Evolutionary conservation across 805 yeast genomes (phyloP), one percentile per base, ranked within the genome.

Genomic region (Pichia heedii): DNA sequence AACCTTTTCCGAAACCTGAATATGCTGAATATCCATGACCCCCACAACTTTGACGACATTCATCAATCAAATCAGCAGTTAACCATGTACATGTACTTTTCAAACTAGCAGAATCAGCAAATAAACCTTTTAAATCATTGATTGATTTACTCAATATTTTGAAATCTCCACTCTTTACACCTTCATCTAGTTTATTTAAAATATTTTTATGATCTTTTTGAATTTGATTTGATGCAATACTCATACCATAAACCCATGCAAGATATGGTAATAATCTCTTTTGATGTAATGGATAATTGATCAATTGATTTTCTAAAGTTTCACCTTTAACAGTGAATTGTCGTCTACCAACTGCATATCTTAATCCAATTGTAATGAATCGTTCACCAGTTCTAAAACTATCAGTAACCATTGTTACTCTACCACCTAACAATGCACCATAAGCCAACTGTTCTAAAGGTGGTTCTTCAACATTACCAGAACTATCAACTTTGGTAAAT

Each of bases 11-110:
- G 60, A 89, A 84, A 2, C 89, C 95, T 51, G 86, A 78, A 65
- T 89, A 89, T n/a, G 88, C 78, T 21, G 95, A 86, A 66, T 89
- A 89, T 34, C 97, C 97, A 64, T 85, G 96, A 27, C 97, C 97
- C 61, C 97, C 96, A 65, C 96, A 88, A 2, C 95, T 73, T 66
- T 89, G 97, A 67, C 97, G 77, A 51, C 88, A 76, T 66, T 88
- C 89, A 60, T 87, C 95, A 57, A 89, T 88, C 53, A 84, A 70
- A 47, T 74, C 76, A 34, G 88, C 79, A 27, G 86, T 76, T 35
- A 79, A 70, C 96, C 96, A 89, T 33, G 97, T 89, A 50, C 81
- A 77, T 32, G 95, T 79, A 4, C 96, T 88, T 64, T 89, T 89
- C 58, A 87, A 72, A 35, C 95, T 81, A 9, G 94, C 96, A 27